These are phyloP conservation scores for Hypericum androsaemum DNA, from an alignment of 345 rosid species.

Conservation along the genomic window DNA sequence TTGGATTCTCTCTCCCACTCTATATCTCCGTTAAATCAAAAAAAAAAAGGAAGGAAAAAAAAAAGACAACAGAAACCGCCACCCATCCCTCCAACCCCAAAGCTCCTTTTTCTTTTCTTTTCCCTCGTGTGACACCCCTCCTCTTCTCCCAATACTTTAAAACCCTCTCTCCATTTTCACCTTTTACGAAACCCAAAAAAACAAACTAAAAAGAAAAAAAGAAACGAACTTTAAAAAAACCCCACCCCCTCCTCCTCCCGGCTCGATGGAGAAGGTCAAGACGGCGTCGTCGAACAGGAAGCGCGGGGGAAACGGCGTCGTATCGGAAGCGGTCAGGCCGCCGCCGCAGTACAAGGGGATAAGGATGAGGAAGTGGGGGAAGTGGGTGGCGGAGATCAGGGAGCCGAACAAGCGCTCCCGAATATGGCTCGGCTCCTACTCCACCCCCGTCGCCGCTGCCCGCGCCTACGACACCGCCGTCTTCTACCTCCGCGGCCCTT, in stretches of 20 bases:
- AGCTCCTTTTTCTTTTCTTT: too few species aligned
- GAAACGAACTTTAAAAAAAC: too few species aligned
- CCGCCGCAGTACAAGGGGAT: slow-evolving; percentile 62
- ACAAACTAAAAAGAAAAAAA: too few species aligned
- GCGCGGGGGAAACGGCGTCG: slow-evolving; percentile 1
- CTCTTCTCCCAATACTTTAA: too few species aligned
- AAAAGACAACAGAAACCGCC: slow-evolving; percentile 2
- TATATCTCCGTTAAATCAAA: neutral
- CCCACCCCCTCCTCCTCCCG: too few species aligned
- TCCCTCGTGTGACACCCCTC: too few species aligned
- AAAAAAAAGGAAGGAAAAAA: too few species aligned
- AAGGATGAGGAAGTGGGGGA: slow-evolving; percentile 99
- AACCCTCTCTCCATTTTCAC: neutral
- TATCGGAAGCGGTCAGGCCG: slow-evolving; percentile 23
- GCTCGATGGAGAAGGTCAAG: slow-evolving; percentile 10
- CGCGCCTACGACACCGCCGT: slow-evolving; percentile 97
- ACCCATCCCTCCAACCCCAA: slow-evolving; percentile 1
- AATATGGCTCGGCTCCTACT: slow-evolving; percentile 96
- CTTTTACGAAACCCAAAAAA: neutral
- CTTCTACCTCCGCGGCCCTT: slow-evolving; percentile 76
- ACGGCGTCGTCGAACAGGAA: slow-evolving; percentile 25
- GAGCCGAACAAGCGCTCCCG: slow-evolving; percentile 93
- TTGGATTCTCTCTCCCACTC: slow-evolving; percentile 28
- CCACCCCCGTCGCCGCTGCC: slow-evolving; percentile 89
- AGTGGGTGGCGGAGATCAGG: slow-evolving; percentile 98